Evolutionary conservation across 176 grass and related monocot genomes (phyloP).

Genomic region (Bonia amplexicaulis): DNA sequence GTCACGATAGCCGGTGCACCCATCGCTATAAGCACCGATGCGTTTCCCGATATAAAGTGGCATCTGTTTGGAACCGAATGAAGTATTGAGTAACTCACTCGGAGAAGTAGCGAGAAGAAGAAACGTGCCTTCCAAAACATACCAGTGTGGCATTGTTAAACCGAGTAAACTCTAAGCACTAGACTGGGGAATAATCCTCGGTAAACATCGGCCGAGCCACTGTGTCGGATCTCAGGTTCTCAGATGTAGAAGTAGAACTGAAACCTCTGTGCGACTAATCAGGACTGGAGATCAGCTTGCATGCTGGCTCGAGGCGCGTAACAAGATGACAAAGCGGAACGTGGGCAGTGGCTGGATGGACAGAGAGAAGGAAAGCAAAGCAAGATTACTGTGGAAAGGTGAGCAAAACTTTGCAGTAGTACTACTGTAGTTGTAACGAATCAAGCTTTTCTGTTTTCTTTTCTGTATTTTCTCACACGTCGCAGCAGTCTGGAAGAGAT

Average conservation of each 20-base stretch:
- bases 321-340: constrained; percentile 8
- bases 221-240: background rate
- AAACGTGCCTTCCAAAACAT: background rate
- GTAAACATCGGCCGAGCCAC: background rate
- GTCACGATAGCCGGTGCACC: too few species aligned
- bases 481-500: too few species aligned
- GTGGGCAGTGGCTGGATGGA: background rate
- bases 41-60: background rate
- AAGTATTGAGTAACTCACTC: background rate
- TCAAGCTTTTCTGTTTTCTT: too few species aligned
- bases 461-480: too few species aligned
- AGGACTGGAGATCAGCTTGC: background rate
- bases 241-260: background rate
- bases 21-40: background rate
- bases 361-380: background rate
- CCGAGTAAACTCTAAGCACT: background rate
- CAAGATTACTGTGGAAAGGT: background rate
- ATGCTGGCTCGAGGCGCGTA: background rate
- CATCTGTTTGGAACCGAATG: background rate
- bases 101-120: background rate
- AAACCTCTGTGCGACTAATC: background rate
- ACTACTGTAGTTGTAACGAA: background rate
- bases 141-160: background rate
- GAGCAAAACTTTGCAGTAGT: background rate
- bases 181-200: background rate